Evolutionary conservation across 306 rosid species (phyloP).

Genomic region (Elaeagnus macrophylla): DNA sequence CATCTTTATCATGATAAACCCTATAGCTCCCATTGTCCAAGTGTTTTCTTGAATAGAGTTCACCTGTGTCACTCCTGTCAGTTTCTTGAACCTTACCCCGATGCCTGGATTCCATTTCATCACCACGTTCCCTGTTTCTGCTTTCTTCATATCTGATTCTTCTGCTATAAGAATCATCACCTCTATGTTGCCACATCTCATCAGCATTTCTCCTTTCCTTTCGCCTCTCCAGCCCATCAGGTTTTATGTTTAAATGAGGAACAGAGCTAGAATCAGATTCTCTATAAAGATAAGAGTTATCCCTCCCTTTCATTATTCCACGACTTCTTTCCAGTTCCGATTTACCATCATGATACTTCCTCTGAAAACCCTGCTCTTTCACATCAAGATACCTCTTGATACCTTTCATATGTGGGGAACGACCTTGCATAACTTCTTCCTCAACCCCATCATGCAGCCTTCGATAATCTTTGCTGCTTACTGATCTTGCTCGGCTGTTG

Average conservation of each 20-base stretch:
- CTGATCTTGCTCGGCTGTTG: conserved; percentile 92
- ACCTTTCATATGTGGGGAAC: conserved; percentile 39
- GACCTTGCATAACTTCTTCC: conserved; percentile 85
- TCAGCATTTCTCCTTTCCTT: conserved; percentile 76
- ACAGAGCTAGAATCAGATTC: conserved; percentile 60
- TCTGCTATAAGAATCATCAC: conserved; percentile 69
- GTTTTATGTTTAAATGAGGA: conserved; percentile 49
- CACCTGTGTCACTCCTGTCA: conserved; percentile 73
- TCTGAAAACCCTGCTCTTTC: conserved; percentile 47
- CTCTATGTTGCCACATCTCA: conserved; percentile 62
- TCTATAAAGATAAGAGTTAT: conserved; percentile 52
- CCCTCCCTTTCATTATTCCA: conserved; percentile 45
- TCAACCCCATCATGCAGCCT: conserved; percentile 70
- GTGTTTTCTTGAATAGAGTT: conserved; percentile 49
- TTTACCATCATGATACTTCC: conserved; percentile 53
- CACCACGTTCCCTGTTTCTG: conserved; percentile 73
- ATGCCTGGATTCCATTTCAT: conserved; percentile 46
- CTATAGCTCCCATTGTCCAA: conserved; percentile 82
- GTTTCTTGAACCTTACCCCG: conserved; percentile 67
- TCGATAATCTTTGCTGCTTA: conserved; percentile 74
- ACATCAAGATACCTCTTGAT: conserved; percentile 50
- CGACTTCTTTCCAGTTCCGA: conserved; percentile 66
- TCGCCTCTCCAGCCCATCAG: conserved; percentile 66
- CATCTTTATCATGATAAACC: conserved; percentile 72
- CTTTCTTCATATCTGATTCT: conserved; percentile 69